Base-by-base conservation (phyloP, 2,329 filamentous ascomycete genomes). In the Apiospora marii region DNA sequence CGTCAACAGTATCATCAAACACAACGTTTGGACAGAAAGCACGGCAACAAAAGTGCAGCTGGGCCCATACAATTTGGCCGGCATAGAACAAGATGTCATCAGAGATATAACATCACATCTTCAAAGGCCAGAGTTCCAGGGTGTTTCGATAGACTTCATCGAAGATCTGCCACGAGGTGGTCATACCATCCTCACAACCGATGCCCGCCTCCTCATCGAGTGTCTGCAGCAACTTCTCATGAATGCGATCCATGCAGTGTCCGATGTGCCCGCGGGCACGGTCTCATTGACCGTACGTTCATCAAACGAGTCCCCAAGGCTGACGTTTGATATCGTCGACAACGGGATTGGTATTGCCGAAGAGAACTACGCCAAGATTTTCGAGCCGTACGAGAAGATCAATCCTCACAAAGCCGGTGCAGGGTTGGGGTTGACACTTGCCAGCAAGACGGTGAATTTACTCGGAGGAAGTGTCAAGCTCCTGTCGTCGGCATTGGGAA, bases 351-450 rank as follows among this genome's bases (percentile, higher is more conserved):
- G 72, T 1, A 73, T 73, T 43, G 34, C 58, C 4, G 58, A 64
- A 34, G 61, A 46, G 30, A 13, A 71, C 12, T 16, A 53, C 27
- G 24, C 22, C 13, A 61, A 67, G 27, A 71, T 73, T 24, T 73
- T 73, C 41, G 72, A 73, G 49, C 61, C 72, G 22, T 73, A 58
- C n/a, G 72, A 73, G 27, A 73, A 73, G 30, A 67, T 73, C 19
- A 68, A 73, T 30, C 49, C n/a, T 6, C 72, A 71, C 43, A 68
- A 68, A 67, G n/a, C 51, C 12, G 72, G 72, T 27, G 69, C 69
- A 22, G 72, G 72, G 1, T 37, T 73, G 27, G 72, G 72, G 5
- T 37, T 73, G 30, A 73, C 72, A 30, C 43, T 73, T 14, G 69
- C 72, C 22, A 69, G 37, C 10, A 73, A 73, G 30, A 68, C 70